Evolutionary conservation across 1,284 basidiomycete genomes (phyloP).

Genomic region (Microbotryomycetes sp.): DNA sequence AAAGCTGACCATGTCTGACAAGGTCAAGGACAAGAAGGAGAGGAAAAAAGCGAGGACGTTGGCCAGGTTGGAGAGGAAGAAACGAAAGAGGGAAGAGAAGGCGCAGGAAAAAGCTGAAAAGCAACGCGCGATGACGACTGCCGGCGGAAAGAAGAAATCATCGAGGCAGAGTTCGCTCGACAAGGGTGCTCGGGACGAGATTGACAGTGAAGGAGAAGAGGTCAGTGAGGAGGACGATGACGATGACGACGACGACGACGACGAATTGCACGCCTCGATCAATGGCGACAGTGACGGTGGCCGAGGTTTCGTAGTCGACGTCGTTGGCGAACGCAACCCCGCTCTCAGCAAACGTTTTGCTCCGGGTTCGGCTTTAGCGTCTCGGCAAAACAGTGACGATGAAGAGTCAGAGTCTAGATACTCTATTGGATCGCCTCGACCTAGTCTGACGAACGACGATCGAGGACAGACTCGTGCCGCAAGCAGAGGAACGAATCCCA

Average conservation of each 20-base stretch:
- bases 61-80: constrained; percentile 6
- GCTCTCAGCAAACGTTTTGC: neutral
- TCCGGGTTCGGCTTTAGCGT: neutral
- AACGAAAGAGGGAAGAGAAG: constrained; percentile 7
- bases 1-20: neutral
- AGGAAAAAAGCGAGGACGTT: constrained; percentile 3
- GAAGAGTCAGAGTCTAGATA: constrained; percentile 23
- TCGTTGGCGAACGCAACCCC: neutral
- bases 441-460: neutral
- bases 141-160: neutral
- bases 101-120: constrained; percentile 2
- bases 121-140: no score
- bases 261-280: neutral
- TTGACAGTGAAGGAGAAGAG: neutral
- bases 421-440: constrained; percentile 12
- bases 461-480: neutral
- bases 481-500: neutral
- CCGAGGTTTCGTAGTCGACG: neutral
- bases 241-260: neutral
- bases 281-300: neutral
- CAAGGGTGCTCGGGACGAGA: no score
- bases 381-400: neutral
- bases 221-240: constrained; percentile 12
- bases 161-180: neutral
- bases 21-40: neutral